Percentiles rank a stretch among this genome's conserved stretches.
Evolutionary conservation across 2,329 filamentous ascomycete genomes (phyloP).

Genomic region (Colletotrichum destructivum): DNA sequence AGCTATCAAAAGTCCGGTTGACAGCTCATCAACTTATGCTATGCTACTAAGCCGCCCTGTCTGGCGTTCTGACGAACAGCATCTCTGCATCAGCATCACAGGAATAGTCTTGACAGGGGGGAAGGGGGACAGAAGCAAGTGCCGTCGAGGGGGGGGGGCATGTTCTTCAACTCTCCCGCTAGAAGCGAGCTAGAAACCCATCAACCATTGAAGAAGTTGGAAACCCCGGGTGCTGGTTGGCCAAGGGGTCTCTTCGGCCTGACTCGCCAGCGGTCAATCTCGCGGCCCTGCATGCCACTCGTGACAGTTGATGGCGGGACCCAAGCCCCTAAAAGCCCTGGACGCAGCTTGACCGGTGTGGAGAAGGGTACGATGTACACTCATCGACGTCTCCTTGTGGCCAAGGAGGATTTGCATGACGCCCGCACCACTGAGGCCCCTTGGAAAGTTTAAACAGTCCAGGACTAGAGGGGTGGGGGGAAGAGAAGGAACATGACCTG

Average conservation of each 20-base stretch:
- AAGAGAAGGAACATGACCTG: neutral
- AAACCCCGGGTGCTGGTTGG: neutral
- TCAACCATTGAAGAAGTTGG: neutral
- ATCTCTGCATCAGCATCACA: conserved; percentile 5
- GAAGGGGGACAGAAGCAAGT: neutral
- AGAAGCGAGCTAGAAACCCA: conserved; percentile 40
- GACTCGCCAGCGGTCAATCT: conserved; percentile 33
- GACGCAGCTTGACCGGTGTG: conserved; percentile 41
- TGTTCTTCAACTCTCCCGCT: conserved; percentile 12
- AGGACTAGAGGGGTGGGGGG: conserved; percentile 11
- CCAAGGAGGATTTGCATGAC: conserved; percentile 36
- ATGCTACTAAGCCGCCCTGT: neutral
- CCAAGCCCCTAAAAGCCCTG: conserved; percentile 14
- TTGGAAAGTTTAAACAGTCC: conserved; percentile 31
- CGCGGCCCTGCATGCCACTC: conserved; percentile 11
- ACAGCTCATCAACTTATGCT: neutral
- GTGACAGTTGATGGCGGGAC: conserved; percentile 14
- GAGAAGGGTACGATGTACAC: neutral
- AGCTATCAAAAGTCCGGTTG: conserved; percentile 13
- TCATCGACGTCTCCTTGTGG: conserved; percentile 34
- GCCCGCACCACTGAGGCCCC: conserved; percentile 21
- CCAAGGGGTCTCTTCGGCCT: conserved; percentile 25
- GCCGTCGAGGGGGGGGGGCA: neutral
- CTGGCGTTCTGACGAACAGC: neutral
- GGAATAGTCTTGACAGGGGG: neutral